These are phyloP conservation scores for Lactarius indigo DNA, from an alignment of 768 basidiomycete genomes.

Conservation along the genomic window DNA sequence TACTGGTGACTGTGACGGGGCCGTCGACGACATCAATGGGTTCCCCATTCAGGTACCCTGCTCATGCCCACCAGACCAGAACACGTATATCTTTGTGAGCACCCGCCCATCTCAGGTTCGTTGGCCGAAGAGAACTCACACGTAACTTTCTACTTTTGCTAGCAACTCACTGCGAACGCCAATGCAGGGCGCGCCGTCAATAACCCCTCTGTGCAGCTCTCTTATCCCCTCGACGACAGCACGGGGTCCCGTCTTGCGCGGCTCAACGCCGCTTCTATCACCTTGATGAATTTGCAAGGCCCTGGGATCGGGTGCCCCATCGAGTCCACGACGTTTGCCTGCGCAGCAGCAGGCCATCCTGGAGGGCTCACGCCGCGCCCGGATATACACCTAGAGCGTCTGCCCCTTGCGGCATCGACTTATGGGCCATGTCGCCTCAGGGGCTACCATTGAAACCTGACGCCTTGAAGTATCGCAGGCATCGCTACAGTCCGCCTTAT, in stretches of 20 bases:
- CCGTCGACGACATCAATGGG: slow-evolving; percentile 23
- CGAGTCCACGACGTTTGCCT: slow-evolving; percentile 27
- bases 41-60: slow-evolving; percentile 29
- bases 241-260: slow-evolving; percentile 25
- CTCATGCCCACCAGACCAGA: slow-evolving; percentile 26
- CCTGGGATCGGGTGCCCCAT: slow-evolving; percentile 30
- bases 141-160: background rate
- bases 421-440: background rate
- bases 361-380: background rate
- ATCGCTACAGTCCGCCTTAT: background rate
- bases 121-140: background rate
- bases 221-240: slow-evolving; percentile 29
- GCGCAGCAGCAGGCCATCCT: slow-evolving; percentile 17
- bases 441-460: background rate
- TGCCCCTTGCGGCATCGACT: background rate
- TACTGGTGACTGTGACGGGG: slow-evolving; percentile 30
- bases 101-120: slow-evolving; percentile 32
- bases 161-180: slow-evolving; percentile 25
- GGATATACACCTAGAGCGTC: background rate
- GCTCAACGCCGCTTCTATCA: slow-evolving; percentile 28
- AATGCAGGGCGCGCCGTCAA: slow-evolving; percentile 30
- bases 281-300: slow-evolving; percentile 32
- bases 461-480: background rate
- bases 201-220: slow-evolving; percentile 29
- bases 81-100: slow-evolving; percentile 11